A percentile compares a stretch with the other conserved stretches of the same genome.
phyloP scores from a whole-genome alignment of 176 grass and related monocot genomes.

The Oryza meridionalis region DNA sequence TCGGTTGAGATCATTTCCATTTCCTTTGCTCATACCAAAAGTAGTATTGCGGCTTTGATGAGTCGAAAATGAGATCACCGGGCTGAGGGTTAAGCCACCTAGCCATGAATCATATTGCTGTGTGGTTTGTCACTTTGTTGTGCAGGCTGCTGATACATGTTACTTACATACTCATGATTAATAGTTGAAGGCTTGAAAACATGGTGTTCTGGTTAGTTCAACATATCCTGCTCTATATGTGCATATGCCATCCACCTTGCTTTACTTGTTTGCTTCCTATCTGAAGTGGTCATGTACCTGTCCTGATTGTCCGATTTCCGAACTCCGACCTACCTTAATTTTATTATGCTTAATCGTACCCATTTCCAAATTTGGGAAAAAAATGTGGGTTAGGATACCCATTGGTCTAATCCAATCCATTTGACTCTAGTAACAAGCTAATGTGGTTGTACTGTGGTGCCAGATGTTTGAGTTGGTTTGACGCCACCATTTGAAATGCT shows the following conservation, averaged over 20 bases:
- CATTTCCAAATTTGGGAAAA: background rate
- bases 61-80: background rate
- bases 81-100: background rate
- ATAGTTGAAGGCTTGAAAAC: background rate
- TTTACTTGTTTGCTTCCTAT: background rate
- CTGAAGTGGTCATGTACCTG: background rate
- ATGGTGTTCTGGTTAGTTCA: background rate
- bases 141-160: background rate
- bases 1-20: background rate
- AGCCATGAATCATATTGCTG: background rate
- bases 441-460: constrained; percentile 11
- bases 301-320: background rate
- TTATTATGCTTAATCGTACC: background rate
- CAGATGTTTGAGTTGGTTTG: constrained; percentile 13
- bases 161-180: background rate
- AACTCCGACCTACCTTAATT: background rate
- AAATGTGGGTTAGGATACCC: background rate
- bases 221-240: background rate
- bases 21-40: background rate
- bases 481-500: background rate
- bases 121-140: background rate
- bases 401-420: background rate
- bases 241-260: background rate
- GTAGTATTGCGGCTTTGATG: background rate
- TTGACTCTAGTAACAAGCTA: background rate